Percentiles rank a stretch among this genome's conserved stretches.
phyloP scores from a whole-genome alignment of 208 protist species.

The Trypanosoma avium region DNA sequence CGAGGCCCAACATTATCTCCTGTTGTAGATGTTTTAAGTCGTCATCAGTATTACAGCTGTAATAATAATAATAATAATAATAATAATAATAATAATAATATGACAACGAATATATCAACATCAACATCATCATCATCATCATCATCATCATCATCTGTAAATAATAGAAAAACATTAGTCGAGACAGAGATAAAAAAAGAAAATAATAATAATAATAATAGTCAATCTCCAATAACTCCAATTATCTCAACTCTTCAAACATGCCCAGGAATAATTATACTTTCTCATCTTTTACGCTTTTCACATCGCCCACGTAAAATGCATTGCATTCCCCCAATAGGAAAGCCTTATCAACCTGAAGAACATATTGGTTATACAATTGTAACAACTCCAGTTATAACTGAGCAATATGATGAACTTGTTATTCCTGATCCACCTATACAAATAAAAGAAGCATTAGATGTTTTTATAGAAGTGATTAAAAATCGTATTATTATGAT shows the following conservation, averaged over 20 bases:
- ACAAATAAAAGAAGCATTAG: conserved; percentile 2
- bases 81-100: neutral
- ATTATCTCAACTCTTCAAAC: conserved; percentile 1
- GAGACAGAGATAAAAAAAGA: conserved; percentile 11
- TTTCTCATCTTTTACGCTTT: conserved; percentile 80
- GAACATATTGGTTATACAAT: conserved; percentile 76
- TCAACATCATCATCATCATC: conserved; percentile 32
- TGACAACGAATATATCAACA: neutral
- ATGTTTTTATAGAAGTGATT: conserved; percentile 12
- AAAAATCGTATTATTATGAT: conserved; percentile 12
- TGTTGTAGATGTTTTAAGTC: conserved; percentile 19
- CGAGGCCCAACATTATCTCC: conserved; percentile 24
- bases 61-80: neutral
- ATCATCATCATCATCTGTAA: conserved; percentile 36
- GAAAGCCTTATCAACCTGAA: conserved; percentile 29
- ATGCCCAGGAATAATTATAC: conserved; percentile 46
- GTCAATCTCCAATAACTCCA: neutral
- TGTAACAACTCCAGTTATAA: conserved; percentile 71
- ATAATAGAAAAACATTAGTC: neutral
- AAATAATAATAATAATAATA: neutral
- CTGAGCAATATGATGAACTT: conserved; percentile 84
- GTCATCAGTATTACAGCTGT: conserved; percentile 11
- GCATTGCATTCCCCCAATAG: conserved; percentile 57
- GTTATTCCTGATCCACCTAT: conserved; percentile 46
- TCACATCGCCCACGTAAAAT: conserved; percentile 53